Evolutionary conservation across 495 filamentous ascomycete genomes (phyloP), one percentile per base, ranked within the genome.

Genomic region (Aspergillus baeticus): DNA sequence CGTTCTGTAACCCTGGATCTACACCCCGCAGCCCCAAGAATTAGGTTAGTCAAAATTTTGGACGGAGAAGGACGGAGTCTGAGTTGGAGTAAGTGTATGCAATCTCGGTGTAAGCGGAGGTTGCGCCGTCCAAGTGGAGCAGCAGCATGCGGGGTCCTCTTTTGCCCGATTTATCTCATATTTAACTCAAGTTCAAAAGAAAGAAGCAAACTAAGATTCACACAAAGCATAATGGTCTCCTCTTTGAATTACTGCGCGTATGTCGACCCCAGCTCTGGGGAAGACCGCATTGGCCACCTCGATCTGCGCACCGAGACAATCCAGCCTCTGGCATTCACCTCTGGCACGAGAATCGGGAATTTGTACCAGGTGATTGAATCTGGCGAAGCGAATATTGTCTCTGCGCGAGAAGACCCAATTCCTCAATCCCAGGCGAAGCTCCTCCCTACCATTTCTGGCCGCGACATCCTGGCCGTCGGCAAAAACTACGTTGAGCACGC

Each of bases 231-330:
- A 15, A 41, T 41, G 37, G 35, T 18, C 18, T 46, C 21, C 13
- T 46, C 22, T 29, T 34, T 47, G 26, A 47, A 47, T 35, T 47
- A 47, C 44, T 47, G 44, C 44, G 44, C 44, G 23, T 47, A 47
- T n/a, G 44, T 35, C 17, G 44, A 47, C 29, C 44, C 44, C 14
- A n/a, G n/a, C 26, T 34, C 20, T 15, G 44, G 43, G 44, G 44
- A 47, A 35, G 44, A 47, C 44, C 44, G 44, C n/a, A 47, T 47
- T 26, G 44, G 44, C 44, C 26, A 34, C 14, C 44, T 47, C n/a
- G 44, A 47, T n/a, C 44, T 34, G 26, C 21, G 34, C 33, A 34
- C 23, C 26, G n/a, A 17, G 6, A 26, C 11, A 8, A 34, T 47
- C 44, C 44, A 47, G 10, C 44, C 44, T 8, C 29, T 47, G 4